Percentiles rank a stretch among this genome's conserved stretches.
Evolutionary conservation across 805 yeast genomes (phyloP).

Genomic region (Zygotorulaspora sp.): DNA sequence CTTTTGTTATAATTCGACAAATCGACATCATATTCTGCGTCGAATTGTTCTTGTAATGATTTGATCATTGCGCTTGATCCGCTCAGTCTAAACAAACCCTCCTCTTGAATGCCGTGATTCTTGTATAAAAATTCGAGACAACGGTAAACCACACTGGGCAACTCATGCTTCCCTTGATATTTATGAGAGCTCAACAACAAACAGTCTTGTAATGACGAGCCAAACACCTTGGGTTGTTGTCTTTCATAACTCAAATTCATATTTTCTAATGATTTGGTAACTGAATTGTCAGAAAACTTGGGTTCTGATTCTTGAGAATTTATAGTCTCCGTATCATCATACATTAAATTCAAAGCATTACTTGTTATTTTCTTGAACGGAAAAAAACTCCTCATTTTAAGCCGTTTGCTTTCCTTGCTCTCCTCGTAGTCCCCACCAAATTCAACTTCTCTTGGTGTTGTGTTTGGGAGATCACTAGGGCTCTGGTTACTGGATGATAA

Average conservation of each 20-base stretch:
- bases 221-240: conserved; percentile 50
- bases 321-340: conserved; percentile 11
- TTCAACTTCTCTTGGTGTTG: conserved; percentile 14
- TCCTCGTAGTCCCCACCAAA: conserved; percentile 21
- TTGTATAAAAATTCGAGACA: conserved; percentile 64
- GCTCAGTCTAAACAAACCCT: conserved; percentile 85
- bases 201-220: conserved; percentile 54
- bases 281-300: conserved; percentile 20
- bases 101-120: conserved; percentile 73
- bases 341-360: conserved; percentile 12
- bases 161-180: conserved; percentile 35
- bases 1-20: conserved; percentile 40
- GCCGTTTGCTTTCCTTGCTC: conserved; percentile 40
- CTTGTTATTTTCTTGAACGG: conserved; percentile 44
- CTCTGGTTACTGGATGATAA: conserved; percentile 3
- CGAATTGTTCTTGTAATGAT: conserved; percentile 63
- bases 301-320: conserved; percentile 11
- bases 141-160: conserved; percentile 72
- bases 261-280: conserved; percentile 31
- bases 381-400: conserved; percentile 55
- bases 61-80: conserved; percentile 80
- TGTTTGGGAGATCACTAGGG: conserved; percentile 6
- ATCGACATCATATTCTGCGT: conserved; percentile 63
- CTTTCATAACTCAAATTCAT: conserved; percentile 26
- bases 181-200: conserved; percentile 46